Conservation (phyloP, 352 stramenopile species). For the Phytopythium montanum region DNA sequence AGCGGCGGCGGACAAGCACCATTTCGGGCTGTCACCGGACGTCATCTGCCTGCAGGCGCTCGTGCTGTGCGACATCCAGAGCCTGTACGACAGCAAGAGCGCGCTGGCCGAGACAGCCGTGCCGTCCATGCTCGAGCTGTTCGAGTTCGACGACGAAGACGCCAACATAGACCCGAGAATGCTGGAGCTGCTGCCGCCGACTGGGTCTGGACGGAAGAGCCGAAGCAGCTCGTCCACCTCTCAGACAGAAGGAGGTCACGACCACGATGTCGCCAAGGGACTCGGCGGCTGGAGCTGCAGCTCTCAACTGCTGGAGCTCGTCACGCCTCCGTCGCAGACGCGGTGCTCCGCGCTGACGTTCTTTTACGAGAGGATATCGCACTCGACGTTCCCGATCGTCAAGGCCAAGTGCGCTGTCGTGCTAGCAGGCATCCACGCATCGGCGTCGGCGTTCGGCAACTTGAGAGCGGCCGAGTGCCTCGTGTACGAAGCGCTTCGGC, state of each 20-base stretch:
- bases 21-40: conserved; percentile 50
- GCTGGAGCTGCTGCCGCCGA: conserved; percentile 32
- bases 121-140: conserved; percentile 59
- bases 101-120: conserved; percentile 59
- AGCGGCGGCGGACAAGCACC: conserved; percentile 12
- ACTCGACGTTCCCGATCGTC: conserved; percentile 43
- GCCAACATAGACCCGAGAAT: conserved; percentile 44
- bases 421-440: conserved; percentile 53
- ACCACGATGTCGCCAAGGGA: conserved; percentile 39
- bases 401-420: conserved; percentile 75
- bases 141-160: conserved; percentile 81
- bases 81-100: conserved; percentile 74
- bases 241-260: conserved; percentile 27
- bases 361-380: conserved; percentile 57
- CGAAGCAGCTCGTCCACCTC: conserved; percentile 36
- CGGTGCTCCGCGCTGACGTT: conserved; percentile 42
- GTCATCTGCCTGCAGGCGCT: conserved; percentile 61
- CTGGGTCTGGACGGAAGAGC: conserved; percentile 18
- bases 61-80: conserved; percentile 78
- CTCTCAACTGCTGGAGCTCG: conserved; percentile 38
- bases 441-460: conserved; percentile 38
- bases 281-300: conserved; percentile 44
- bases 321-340: conserved; percentile 39
- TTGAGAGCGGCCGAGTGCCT: conserved; percentile 61
- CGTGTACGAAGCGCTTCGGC: conserved; percentile 68